Evolutionary conservation across 805 yeast genomes (phyloP).

Genomic region (Candida alai): DNA sequence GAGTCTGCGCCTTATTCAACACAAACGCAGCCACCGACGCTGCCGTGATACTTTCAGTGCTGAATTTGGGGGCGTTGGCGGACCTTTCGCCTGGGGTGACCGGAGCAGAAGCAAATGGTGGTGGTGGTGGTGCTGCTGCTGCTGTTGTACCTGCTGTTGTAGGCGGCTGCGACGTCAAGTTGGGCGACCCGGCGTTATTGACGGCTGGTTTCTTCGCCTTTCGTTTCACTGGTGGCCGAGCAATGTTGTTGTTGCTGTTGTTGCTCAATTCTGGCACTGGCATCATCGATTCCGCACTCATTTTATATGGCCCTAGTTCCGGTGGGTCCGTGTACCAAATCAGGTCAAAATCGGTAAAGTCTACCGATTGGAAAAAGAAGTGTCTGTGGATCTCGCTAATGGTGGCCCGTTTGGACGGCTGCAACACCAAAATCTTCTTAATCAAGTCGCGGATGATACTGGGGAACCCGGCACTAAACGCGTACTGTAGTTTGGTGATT

Average conservation of each 20-base stretch:
- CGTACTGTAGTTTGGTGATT: conserved; percentile 73
- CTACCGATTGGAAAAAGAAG: conserved; percentile 62
- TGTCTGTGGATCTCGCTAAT: conserved; percentile 59
- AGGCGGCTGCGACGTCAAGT: background rate
- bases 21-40: conserved; percentile 42
- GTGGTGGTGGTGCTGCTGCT: conserved; percentile 1
- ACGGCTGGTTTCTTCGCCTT: conserved; percentile 10
- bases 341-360: conserved; percentile 61
- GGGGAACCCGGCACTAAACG: conserved; percentile 66
- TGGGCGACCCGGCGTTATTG: background rate
- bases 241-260: conserved; percentile 1
- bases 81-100: conserved; percentile 3
- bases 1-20: conserved; percentile 24
- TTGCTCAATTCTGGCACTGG: conserved; percentile 49
- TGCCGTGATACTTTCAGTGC: conserved; percentile 21
- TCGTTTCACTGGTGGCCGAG: conserved; percentile 8
- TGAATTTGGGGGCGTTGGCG: background rate
- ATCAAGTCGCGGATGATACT: conserved; percentile 61
- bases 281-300: conserved; percentile 76
- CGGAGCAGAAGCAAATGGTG: background rate
- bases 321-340: conserved; percentile 74
- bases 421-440: conserved; percentile 59
- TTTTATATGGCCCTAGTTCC: conserved; percentile 64
- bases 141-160: background rate
- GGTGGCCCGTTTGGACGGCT: conserved; percentile 63